Conservation (phyloP, 2,329 filamentous ascomycete genomes). For the Clonostachys chloroleuca region DNA sequence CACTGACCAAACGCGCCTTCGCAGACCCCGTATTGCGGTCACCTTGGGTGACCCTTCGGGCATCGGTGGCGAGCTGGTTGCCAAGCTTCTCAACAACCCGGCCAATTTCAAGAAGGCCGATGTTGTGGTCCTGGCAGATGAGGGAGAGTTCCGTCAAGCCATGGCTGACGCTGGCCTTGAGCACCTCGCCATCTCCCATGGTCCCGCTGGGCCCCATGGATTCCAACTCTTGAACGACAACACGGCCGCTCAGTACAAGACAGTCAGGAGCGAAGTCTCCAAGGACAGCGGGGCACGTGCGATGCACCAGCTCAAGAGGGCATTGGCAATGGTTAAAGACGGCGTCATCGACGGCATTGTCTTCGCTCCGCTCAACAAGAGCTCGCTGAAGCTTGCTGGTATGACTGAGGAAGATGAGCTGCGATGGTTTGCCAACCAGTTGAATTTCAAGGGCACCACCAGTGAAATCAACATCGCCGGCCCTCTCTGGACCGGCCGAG, state of each 20-base stretch:
- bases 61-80: conserved; percentile 20
- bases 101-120: conserved; percentile 17
- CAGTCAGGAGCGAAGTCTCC: conserved; percentile 12
- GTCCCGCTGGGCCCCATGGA: conserved; percentile 9
- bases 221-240: conserved; percentile 19
- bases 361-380: conserved; percentile 24
- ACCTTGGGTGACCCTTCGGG: conserved; percentile 22
- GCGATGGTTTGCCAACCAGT: conserved; percentile 24
- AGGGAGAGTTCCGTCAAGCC: conserved; percentile 14
- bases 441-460: conserved; percentile 17
- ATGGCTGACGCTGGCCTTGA: conserved; percentile 11
- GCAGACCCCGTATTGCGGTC: conserved; percentile 18
- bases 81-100: conserved; percentile 20
- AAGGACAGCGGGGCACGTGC: conserved; percentile 13
- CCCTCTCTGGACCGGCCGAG: conserved; percentile 18
- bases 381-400: conserved; percentile 20
- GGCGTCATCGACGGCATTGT: conserved; percentile 22
- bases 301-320: conserved; percentile 19
- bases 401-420: conserved; percentile 27
- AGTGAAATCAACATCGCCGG: conserved; percentile 24
- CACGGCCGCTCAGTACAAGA: conserved; percentile 7
- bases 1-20: background rate
- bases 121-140: conserved; percentile 18
- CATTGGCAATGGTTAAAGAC: conserved; percentile 12
- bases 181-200: conserved; percentile 5